These are phyloP conservation scores for Hyphodiscus sp. DNA, from an alignment of 2,329 filamentous ascomycete species.

Conservation along the genomic window DNA sequence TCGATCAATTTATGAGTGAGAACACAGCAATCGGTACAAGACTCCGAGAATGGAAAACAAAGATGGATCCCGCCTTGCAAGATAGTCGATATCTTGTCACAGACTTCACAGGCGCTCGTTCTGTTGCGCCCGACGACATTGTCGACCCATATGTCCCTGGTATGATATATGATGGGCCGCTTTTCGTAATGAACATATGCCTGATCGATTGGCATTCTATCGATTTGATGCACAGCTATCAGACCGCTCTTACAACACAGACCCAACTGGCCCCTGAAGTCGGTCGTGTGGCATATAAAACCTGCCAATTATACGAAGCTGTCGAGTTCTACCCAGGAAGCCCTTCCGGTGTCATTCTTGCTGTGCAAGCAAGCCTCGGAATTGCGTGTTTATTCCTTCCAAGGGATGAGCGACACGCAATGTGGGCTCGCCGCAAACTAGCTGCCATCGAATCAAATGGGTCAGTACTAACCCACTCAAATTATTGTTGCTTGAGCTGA, in stretches of 20 bases:
- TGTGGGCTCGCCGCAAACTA: slow-evolving; percentile 76
- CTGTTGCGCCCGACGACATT: slow-evolving; percentile 55
- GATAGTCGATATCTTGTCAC: slow-evolving; percentile 57
- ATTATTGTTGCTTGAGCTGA: slow-evolving; percentile 3
- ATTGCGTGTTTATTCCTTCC: slow-evolving; percentile 77
- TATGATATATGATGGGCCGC: slow-evolving; percentile 60
- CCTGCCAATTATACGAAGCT: slow-evolving; percentile 74
- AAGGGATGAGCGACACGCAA: slow-evolving; percentile 61
- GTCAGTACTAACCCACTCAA: slow-evolving; percentile 44
- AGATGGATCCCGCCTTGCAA: slow-evolving; percentile 55
- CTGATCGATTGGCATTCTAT: slow-evolving; percentile 73
- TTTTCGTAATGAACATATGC: slow-evolving; percentile 70
- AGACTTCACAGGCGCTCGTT: slow-evolving; percentile 50
- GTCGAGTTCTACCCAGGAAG: slow-evolving; percentile 65
- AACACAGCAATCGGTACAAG: slow-evolving; percentile 46
- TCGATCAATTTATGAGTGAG: slow-evolving; percentile 58
- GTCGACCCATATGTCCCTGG: slow-evolving; percentile 67
- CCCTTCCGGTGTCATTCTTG: slow-evolving; percentile 63
- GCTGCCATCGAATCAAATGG: slow-evolving; percentile 71
- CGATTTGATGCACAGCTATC: slow-evolving; percentile 73
- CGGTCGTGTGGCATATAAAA: slow-evolving; percentile 55
- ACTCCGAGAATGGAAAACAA: slow-evolving; percentile 44
- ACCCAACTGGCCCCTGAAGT: slow-evolving; percentile 46
- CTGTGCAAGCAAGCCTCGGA: slow-evolving; percentile 68
- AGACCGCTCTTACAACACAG: slow-evolving; percentile 53